Evolutionary conservation across 1,284 basidiomycete genomes (phyloP).

Genomic region (Marasmius oreades): DNA sequence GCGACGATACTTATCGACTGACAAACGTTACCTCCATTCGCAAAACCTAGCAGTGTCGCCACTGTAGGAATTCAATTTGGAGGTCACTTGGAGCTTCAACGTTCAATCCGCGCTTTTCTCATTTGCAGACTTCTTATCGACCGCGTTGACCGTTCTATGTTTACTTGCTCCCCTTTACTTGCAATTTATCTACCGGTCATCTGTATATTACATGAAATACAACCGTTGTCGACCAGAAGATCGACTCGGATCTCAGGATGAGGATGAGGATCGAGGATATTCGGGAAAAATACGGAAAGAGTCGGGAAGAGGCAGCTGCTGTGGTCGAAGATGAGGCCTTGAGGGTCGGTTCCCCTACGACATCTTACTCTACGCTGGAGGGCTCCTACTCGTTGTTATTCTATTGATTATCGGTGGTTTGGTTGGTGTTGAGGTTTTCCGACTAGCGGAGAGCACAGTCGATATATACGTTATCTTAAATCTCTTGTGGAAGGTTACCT

Average conservation of each 20-base stretch:
- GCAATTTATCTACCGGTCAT: too few species aligned
- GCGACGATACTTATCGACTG: too few species aligned
- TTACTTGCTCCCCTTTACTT: too few species aligned
- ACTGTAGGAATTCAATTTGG: too few species aligned
- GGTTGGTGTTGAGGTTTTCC: background rate
- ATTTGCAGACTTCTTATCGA: too few species aligned
- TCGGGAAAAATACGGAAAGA: constrained; percentile 16
- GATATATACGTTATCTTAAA: background rate
- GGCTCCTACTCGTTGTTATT: background rate
- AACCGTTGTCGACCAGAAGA: constrained; percentile 36
- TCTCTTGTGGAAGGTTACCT: background rate
- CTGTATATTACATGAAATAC: too few species aligned
- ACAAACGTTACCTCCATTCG: too few species aligned
- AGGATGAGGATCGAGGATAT: constrained; percentile 38
- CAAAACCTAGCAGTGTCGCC: too few species aligned
- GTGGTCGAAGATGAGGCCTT: background rate
- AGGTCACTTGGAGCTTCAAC: too few species aligned
- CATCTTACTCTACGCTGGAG: background rate
- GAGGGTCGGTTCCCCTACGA: background rate
- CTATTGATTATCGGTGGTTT: background rate
- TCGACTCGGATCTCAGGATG: constrained; percentile 36
- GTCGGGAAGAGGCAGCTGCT: background rate
- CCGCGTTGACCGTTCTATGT: too few species aligned
- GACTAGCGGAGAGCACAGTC: background rate
- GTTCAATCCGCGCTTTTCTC: too few species aligned